These are phyloP conservation scores for Cyamopsis tetragonoloba DNA, from an alignment of 306 rosid species.

Conservation along the genomic window DNA sequence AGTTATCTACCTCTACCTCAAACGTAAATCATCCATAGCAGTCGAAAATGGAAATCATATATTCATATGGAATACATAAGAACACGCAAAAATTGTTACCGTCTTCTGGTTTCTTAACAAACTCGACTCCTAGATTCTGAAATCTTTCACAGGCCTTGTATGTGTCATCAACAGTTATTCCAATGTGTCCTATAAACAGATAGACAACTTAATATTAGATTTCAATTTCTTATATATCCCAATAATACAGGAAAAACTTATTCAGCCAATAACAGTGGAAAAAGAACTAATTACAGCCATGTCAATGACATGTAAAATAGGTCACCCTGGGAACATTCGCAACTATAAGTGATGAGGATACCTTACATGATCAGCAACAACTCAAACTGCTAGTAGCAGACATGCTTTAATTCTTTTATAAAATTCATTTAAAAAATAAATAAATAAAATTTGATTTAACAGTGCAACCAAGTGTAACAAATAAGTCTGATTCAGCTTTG, in stretches of 20 bases:
- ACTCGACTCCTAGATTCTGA: constrained; percentile 80
- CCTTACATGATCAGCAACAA: neutral
- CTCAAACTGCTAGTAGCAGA: neutral
- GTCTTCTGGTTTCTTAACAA: constrained; percentile 78
- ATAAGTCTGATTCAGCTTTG: neutral
- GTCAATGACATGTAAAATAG: neutral
- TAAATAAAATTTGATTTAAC: neutral
- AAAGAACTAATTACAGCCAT: neutral
- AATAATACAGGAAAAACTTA: neutral
- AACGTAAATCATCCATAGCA: neutral
- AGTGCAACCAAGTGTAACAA: neutral
- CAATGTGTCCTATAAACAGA: constrained; percentile 71
- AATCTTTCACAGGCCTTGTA: constrained; percentile 89
- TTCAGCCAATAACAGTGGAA: neutral
- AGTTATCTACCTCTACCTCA: neutral
- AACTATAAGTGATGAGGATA: neutral
- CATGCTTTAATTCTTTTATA: neutral
- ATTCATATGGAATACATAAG: neutral
- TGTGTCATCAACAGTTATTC: constrained; percentile 92
- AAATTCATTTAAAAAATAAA: no score
- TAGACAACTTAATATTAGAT: neutral
- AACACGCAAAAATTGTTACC: constrained; percentile 46
- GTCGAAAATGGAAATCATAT: neutral
- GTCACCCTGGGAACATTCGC: neutral
- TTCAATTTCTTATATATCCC: neutral